phyloP scores from a whole-genome alignment of 352 stramenopile genomes.

The Plasmopara halstedii region DNA sequence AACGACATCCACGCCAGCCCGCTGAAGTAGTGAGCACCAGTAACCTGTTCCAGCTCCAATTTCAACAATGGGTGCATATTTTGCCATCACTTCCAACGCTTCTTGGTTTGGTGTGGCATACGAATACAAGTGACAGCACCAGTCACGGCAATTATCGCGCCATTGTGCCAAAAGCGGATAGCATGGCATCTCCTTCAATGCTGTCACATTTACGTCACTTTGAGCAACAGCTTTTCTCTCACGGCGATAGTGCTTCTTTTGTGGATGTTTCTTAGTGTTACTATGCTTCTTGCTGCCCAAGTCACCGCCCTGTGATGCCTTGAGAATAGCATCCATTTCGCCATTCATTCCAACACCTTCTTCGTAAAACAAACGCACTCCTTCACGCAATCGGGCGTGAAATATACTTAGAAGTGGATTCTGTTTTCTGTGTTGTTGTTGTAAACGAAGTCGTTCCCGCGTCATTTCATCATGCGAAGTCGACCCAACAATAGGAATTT shows the following conservation, averaged over 20 bases:
- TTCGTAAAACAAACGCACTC: conserved; percentile 74
- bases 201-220: conserved; percentile 1
- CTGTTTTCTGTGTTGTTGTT: conserved; percentile 17
- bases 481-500: conserved; percentile 23
- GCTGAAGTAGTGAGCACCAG: conserved; percentile 74
- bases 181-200: conserved; percentile 41
- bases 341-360: conserved; percentile 63
- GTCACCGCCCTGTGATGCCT: conserved; percentile 24
- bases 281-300: no score
- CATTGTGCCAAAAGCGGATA: conserved; percentile 63
- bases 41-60: conserved; percentile 87
- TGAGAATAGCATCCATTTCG: conserved; percentile 68
- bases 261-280: conserved; percentile 46
- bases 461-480: conserved; percentile 14
- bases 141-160: conserved; percentile 73
- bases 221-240: conserved; percentile 22
- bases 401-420: conserved; percentile 54
- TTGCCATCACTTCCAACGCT: conserved; percentile 38
- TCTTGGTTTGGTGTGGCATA: conserved; percentile 58
- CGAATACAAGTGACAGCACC: conserved; percentile 66
- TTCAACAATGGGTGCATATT: conserved; percentile 72
- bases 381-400: conserved; percentile 54
- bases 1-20: conserved; percentile 62
- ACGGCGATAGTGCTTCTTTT: conserved; percentile 56
- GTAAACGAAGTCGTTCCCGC: conserved; percentile 10